Evolutionary conservation across 2,329 filamentous ascomycete species (phyloP), one percentile per base, ranked within the genome.

Genomic region (Hymenoscyphus occultus): DNA sequence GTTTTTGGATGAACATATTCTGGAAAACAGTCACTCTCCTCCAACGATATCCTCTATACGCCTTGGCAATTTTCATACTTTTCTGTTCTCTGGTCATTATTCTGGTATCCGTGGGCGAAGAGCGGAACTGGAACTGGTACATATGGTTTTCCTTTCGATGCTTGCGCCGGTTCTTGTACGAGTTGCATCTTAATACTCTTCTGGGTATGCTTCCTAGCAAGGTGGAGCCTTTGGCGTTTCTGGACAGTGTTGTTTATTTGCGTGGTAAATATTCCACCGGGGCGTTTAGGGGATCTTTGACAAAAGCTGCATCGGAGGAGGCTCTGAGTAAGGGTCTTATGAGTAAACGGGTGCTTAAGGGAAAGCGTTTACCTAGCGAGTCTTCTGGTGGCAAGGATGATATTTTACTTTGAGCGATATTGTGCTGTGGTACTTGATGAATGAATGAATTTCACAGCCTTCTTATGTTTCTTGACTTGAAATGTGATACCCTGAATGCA

Each of bases 171-270:
- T 51, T 51, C 22, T 51, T 51, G 9, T 51, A 51, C 10, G 45
- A 51, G 19, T 28, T 51, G 45, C 45, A 22, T n/a, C 45, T 51
- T n/a, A 51, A 51, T 51, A 51, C 45, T 12, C 45, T 51, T 51
- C 19, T 51, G 45, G 22, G 45, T 51, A 51, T 19, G 4, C 19
- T 51, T 51, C 45, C 45, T 28, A 19, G 45, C 6, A 19, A 51
- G 19, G 45, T 51, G 4, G 22, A 51, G 12, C 45, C 45, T 22
- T 22, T 51, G 45, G 45, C 45, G 45, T 51, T 51, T 51, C 2
- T 51, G 45, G 19, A 51, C 12, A 51, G 19, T n/a, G 45, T 51
- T 10, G 45, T 51, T 51, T 51, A 51, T 51, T 51, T 19, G 7
- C 13, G n/a, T 28, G 45, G 45, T 19, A 51, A 6, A 16, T 22